These are phyloP conservation scores for Porodaedalea pini DNA, from an alignment of 1,284 basidiomycete species.

Conservation along the genomic window DNA sequence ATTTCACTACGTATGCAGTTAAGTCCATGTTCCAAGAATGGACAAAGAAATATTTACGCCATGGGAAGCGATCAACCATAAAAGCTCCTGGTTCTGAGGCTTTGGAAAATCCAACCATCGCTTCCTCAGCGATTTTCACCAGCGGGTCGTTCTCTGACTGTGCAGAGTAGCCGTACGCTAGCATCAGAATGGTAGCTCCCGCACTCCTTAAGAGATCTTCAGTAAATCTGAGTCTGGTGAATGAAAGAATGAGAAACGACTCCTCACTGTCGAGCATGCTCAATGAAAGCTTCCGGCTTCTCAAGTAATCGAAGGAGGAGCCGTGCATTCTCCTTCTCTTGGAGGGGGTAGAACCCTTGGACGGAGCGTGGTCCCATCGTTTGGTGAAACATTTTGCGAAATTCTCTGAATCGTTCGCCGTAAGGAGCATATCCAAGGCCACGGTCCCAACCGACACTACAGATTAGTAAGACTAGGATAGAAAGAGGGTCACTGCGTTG, in stretches of 20 bases:
- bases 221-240: neutral
- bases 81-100: slow-evolving; percentile 40
- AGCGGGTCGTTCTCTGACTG: slow-evolving; percentile 33
- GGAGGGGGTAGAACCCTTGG: slow-evolving; percentile 28
- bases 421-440: slow-evolving; percentile 37
- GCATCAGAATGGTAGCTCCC: slow-evolving; percentile 35
- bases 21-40: slow-evolving; percentile 1
- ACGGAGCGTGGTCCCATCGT: slow-evolving; percentile 37
- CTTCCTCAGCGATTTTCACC: slow-evolving; percentile 38
- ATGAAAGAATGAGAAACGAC: slow-evolving; percentile 2
- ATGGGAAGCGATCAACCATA: slow-evolving; percentile 36
- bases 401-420: slow-evolving; percentile 37
- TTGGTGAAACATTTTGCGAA: slow-evolving; percentile 38
- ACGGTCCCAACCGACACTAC: slow-evolving; percentile 42
- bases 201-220: slow-evolving; percentile 30
- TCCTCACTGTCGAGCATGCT: slow-evolving; percentile 33
- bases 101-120: slow-evolving; percentile 39
- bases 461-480: neutral
- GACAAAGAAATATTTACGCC: slow-evolving; percentile 21
- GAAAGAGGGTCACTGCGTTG: neutral
- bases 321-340: slow-evolving; percentile 31
- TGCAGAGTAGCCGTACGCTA: slow-evolving; percentile 40
- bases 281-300: slow-evolving; percentile 31
- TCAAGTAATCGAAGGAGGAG: slow-evolving; percentile 34
- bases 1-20: slow-evolving; percentile 27